Base-by-base conservation (phyloP, 2,329 filamentous ascomycete genomes). In the Phialophora expanda region DNA sequence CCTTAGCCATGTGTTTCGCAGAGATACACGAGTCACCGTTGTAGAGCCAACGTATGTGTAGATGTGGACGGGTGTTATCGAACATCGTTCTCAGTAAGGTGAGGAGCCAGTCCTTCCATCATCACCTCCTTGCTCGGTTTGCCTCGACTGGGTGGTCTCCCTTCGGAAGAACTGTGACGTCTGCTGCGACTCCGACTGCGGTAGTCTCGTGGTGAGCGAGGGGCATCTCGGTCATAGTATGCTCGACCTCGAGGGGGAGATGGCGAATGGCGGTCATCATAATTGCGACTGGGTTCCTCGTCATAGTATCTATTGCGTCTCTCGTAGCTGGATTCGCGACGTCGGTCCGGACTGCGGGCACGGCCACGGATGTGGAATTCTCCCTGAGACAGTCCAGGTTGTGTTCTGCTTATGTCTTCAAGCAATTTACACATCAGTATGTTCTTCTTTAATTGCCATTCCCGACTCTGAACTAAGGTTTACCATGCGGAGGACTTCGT, bases 21-120 rank as follows among this genome's bases (percentile, higher is more conserved):
- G 51, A 62, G 34, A 64, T 64, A 62, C 56, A 67, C 51, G 44
- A 59, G 54, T 64, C 69, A 57, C 34, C 55, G 20, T 24, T 56
- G 56, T 58, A 66, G 66, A 65, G 20, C 56, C 59, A 50, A 28
- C 48, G 51, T 34, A 30, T 62, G 70, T 69, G 59, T 56, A 64
- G 71, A 64, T 70, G 68, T 63, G 69, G 71, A 70, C 71, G 71
- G 74, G 76, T 75, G 71, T 73, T 71, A 70, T 76, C 81, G 76
- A 80, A 84, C 82, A 77, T 83, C 80, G 73, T 83, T 79, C 78
- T 83, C 81, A 70, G 75, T 76, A 78, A 83, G 82, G 65, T 83
- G 79, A 69, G 78, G 73, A 53, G 80, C 81, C 61, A 83, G 72
- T 56, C 81, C 81, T 70, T 83, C 81, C 77, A 84, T 78, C 74